Conservation (phyloP, 2,329 filamentous ascomycete genomes). For the Aspergillus alliaceus region DNA sequence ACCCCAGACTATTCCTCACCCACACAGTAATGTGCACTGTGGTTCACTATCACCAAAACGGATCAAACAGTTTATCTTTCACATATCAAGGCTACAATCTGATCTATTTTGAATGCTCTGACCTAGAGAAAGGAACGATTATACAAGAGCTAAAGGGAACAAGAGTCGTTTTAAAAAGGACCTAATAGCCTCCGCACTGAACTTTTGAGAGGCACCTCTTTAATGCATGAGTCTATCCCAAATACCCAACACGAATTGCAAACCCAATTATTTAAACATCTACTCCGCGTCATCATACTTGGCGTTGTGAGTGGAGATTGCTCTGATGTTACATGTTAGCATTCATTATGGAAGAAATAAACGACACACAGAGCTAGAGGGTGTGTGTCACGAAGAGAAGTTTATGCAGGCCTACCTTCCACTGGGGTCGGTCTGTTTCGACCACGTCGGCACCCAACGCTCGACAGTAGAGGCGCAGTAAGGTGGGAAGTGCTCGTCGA, state of each 20-base stretch:
- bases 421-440: slow-evolving; percentile 90
- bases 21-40: no score
- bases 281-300: slow-evolving; percentile 63
- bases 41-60: no score
- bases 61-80: not conserved
- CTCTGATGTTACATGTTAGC: slow-evolving; percentile 49
- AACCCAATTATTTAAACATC: slow-evolving; percentile 17
- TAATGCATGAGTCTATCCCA: slow-evolving; percentile 29
- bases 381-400: no score
- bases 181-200: not conserved
- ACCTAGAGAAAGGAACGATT: not conserved
- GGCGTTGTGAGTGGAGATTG: slow-evolving; percentile 72
- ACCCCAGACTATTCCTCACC: no score
- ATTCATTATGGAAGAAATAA: not conserved
- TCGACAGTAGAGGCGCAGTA: slow-evolving; percentile 89
- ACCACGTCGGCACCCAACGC: slow-evolving; percentile 98
- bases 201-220: slow-evolving; percentile 17
- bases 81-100: not conserved
- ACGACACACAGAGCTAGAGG: not conserved
- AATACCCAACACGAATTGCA: slow-evolving; percentile 16
- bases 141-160: not conserved
- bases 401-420: slow-evolving; percentile 65
- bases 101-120: not conserved
- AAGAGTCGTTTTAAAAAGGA: not conserved
- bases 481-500: slow-evolving; percentile 96